Evolutionary conservation across 352 stramenopile genomes (phyloP).

Genomic region (Globisporangium solare): DNA sequence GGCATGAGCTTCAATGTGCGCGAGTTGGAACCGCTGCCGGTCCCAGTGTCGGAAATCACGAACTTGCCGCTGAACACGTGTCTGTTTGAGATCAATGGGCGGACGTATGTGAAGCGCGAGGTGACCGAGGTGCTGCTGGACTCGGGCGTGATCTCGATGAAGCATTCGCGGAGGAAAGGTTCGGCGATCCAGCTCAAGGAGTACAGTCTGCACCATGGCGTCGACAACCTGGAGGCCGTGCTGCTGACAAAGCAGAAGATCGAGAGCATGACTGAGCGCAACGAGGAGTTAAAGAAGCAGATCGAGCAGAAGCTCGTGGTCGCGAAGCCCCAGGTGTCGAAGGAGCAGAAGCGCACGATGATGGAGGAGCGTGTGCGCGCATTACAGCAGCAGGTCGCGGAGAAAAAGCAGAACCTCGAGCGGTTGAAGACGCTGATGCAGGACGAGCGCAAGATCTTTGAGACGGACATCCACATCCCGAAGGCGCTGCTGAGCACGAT

Average conservation of each 20-base stretch:
- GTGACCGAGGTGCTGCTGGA: conserved; percentile 66
- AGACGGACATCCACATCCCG: conserved; percentile 77
- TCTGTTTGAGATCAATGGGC: conserved; percentile 69
- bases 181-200: conserved; percentile 77
- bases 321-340: conserved; percentile 32
- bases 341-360: conserved; percentile 41
- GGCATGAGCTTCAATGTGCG: conserved; percentile 54
- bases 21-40: conserved; percentile 66
- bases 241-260: conserved; percentile 45
- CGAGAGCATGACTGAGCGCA: conserved; percentile 33
- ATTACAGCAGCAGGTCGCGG: conserved; percentile 39
- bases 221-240: conserved; percentile 65
- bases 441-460: conserved; percentile 70
- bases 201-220: conserved; percentile 66
- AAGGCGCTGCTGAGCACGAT: conserved; percentile 73
- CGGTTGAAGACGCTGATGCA: conserved; percentile 62
- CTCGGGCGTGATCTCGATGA: conserved; percentile 53
- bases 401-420: conserved; percentile 52
- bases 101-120: conserved; percentile 64
- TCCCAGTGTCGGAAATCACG: conserved; percentile 47
- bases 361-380: conserved; percentile 50
- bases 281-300: conserved; percentile 41
- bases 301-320: conserved; percentile 43
- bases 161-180: conserved; percentile 67
- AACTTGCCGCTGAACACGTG: conserved; percentile 81